phyloP scores from a whole-genome alignment of 1,139 yeast genomes.

The Suzukiozyma palmioleophila region DNA sequence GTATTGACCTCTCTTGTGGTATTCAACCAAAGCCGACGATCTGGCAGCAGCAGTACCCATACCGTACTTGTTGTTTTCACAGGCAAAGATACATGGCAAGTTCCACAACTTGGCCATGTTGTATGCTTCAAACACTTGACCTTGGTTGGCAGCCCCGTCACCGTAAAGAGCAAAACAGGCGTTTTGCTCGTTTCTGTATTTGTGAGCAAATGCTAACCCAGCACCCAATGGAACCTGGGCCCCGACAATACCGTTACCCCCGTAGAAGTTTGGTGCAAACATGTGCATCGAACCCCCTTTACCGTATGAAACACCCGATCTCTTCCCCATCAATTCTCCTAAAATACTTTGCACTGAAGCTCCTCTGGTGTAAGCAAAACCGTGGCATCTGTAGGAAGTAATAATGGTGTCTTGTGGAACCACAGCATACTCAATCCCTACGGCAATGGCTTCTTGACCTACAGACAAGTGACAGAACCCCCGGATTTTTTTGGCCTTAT shows the following conservation, averaged over 20 bases:
- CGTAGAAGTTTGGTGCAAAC: slow-evolving; percentile 92
- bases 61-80: slow-evolving; percentile 99
- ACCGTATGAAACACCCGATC: slow-evolving; percentile 93
- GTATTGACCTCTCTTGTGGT: slow-evolving; percentile 98
- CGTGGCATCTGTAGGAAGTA: slow-evolving; percentile 98
- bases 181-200: slow-evolving; percentile 76
- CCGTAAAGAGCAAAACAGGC: slow-evolving; percentile 91
- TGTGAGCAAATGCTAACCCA: slow-evolving; percentile 95
- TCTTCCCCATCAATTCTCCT: slow-evolving; percentile 96
- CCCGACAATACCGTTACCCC: slow-evolving; percentile 99
- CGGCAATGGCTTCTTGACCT: slow-evolving; percentile 98
- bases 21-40: slow-evolving; percentile 94
- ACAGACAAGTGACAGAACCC: slow-evolving; percentile 99
- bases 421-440: slow-evolving; percentile 95
- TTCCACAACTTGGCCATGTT: slow-evolving; percentile 99
- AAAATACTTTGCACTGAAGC: slow-evolving; percentile 84
- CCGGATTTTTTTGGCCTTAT: slow-evolving; percentile 96
- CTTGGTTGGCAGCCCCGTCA: slow-evolving; percentile 99
- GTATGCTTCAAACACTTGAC: slow-evolving; percentile 95
- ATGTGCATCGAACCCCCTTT: slow-evolving; percentile 99
- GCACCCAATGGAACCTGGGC: slow-evolving; percentile 99
- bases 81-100: slow-evolving; percentile 88
- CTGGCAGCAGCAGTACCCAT: slow-evolving; percentile 98
- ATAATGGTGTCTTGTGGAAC: slow-evolving; percentile 80
- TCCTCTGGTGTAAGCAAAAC: slow-evolving; percentile 95